Conservation (phyloP, 495 filamentous ascomycete species). For the Penicillium odoratum region DNA sequence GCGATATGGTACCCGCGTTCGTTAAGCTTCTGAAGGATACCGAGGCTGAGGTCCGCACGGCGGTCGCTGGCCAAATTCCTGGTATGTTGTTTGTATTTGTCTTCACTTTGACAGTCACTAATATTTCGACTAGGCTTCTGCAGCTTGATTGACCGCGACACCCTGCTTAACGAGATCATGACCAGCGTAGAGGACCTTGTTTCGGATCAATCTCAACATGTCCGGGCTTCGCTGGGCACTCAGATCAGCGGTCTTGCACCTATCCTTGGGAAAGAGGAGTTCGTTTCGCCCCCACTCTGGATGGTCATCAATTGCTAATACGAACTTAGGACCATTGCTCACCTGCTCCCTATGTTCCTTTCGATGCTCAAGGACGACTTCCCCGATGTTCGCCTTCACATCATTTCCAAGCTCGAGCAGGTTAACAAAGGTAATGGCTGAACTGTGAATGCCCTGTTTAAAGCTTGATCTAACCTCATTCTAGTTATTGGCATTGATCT, state of each 20-base stretch:
- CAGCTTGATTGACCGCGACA: slow-evolving; percentile 77
- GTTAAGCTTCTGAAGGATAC: slow-evolving; percentile 96
- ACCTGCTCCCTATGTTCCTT: slow-evolving; percentile 97
- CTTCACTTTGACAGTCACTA: slow-evolving; percentile 4
- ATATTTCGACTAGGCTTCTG: slow-evolving; percentile 72
- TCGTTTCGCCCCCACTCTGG: not conserved
- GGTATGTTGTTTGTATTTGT: slow-evolving; percentile 47
- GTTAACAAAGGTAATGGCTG: slow-evolving; percentile 81
- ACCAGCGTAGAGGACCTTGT: slow-evolving; percentile 93
- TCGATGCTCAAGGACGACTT: slow-evolving; percentile 99
- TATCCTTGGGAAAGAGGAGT: slow-evolving; percentile 98
- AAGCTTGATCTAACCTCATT: slow-evolving; percentile 11
- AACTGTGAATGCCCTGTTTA: not conserved
- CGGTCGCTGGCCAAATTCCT: slow-evolving; percentile 95
- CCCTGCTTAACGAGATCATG: slow-evolving; percentile 95
- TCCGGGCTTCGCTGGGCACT: slow-evolving; percentile 90
- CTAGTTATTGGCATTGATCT: slow-evolving; percentile 95
- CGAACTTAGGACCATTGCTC: slow-evolving; percentile 75
- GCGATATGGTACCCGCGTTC: slow-evolving; percentile 94
- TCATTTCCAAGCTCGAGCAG: slow-evolving; percentile 96
- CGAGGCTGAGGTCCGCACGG: slow-evolving; percentile 95
- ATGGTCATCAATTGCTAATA: not conserved
- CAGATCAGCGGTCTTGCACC: slow-evolving; percentile 97
- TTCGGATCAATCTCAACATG: slow-evolving; percentile 93
- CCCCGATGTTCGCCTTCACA: slow-evolving; percentile 94